phyloP scores from a whole-genome alignment of 1,139 yeast species.

The Hyphopichia buzzinii region DNA sequence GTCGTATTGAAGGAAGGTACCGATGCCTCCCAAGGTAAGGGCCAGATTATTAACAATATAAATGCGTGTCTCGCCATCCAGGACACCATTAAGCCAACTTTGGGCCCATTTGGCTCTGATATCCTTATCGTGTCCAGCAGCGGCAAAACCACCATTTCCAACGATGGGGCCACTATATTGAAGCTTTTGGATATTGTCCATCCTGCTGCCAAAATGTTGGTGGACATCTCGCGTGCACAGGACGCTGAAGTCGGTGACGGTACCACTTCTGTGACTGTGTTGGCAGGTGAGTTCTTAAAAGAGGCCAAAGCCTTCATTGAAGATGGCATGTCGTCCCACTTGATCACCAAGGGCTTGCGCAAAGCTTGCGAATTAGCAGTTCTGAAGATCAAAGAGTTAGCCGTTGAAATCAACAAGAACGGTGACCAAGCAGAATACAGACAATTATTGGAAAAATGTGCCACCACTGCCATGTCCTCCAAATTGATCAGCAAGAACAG shows the following conservation, averaged over 20 bases:
- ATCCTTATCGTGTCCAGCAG: conserved; percentile 78
- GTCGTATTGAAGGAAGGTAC: conserved; percentile 98
- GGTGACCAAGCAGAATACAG: conserved; percentile 52
- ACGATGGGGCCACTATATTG: conserved; percentile 96
- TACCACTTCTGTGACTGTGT: conserved; percentile 89
- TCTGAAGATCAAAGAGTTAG: conserved; percentile 66
- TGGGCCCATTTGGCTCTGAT: conserved; percentile 97
- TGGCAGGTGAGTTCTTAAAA: conserved; percentile 92
- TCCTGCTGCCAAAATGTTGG: conserved; percentile 95
- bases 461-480: conserved; percentile 96
- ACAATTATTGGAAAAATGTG: conserved; percentile 84
- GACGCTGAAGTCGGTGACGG: conserved; percentile 99
- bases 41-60: conserved; percentile 91
- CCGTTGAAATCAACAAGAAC: conserved; percentile 60
- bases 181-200: conserved; percentile 92
- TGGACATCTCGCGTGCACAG: conserved; percentile 93
- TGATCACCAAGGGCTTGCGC: conserved; percentile 84
- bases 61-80: conserved; percentile 97
- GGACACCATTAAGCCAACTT: conserved; percentile 89
- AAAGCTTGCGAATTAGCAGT: conserved; percentile 80
- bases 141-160: conserved; percentile 91
- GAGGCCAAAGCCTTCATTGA: conserved; percentile 89
- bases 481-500: conserved; percentile 87
- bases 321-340: conserved; percentile 91
- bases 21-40: conserved; percentile 93